Evolutionary conservation across 169 alveolate species (phyloP).

Genomic region (Neospora caninum): DNA sequence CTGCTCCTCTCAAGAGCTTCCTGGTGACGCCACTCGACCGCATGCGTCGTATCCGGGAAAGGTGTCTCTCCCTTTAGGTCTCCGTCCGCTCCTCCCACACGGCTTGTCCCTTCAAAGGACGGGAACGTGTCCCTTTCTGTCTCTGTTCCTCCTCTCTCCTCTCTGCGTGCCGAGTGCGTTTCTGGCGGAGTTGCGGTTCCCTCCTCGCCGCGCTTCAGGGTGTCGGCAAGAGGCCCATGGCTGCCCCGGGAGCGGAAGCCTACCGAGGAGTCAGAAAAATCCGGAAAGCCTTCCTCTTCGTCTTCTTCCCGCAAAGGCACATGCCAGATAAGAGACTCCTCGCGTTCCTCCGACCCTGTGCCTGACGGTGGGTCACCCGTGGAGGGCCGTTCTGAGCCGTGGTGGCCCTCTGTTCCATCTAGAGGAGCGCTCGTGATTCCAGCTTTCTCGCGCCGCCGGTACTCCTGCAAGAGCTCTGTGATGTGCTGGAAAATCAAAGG

Average conservation of each 20-base stretch:
- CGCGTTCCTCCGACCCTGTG: background rate
- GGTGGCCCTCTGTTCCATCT: background rate
- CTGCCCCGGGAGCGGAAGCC: background rate
- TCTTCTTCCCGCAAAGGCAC: slow-evolving; percentile 18
- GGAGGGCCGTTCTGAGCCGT: background rate
- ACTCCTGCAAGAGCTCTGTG: background rate
- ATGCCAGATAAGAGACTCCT: slow-evolving; percentile 5
- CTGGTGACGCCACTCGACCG: background rate
- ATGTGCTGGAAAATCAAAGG: background rate
- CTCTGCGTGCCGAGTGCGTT: background rate
- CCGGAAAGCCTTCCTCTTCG: background rate
- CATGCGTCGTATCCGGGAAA: background rate
- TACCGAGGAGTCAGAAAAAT: background rate
- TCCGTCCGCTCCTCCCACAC: background rate
- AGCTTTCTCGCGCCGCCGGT: background rate
- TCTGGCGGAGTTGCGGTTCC: background rate
- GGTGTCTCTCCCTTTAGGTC: background rate
- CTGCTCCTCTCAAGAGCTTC: background rate
- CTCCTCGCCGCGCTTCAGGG: background rate
- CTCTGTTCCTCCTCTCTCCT: background rate
- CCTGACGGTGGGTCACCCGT: background rate
- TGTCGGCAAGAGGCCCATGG: background rate
- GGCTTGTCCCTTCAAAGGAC: background rate
- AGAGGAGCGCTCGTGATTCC: background rate
- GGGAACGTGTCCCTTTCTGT: background rate